Conservation (phyloP, 768 basidiomycete genomes). For the Cyclocybe aegerita region DNA sequence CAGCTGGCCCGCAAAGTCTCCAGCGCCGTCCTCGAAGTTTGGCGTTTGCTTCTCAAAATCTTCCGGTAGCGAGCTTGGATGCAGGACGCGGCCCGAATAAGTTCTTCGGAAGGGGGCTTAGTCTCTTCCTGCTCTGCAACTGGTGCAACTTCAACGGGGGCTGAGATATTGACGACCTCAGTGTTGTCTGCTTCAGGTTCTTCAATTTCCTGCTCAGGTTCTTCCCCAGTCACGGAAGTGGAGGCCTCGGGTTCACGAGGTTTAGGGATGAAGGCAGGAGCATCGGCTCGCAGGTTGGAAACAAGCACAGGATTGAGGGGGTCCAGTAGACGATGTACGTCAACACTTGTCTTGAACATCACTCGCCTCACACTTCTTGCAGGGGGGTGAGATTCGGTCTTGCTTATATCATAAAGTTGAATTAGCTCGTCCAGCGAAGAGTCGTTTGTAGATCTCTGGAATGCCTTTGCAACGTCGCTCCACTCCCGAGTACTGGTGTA, state of each 20-base stretch:
- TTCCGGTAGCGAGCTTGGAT: conserved; percentile 12
- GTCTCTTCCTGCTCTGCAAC: conserved; percentile 8
- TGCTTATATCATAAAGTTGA: conserved; percentile 16
- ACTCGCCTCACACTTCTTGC: conserved; percentile 14
- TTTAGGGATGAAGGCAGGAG: conserved; percentile 18
- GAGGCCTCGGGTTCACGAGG: conserved; percentile 1
- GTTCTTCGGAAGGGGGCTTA: conserved; percentile 10
- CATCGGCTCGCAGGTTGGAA: conserved; percentile 16
- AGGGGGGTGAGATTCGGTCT: neutral
- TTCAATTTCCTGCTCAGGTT: conserved; percentile 14
- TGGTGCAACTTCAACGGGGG: conserved; percentile 12
- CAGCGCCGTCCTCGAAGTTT: conserved; percentile 6
- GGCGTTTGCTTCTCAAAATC: conserved; percentile 3
- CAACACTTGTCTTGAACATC: conserved; percentile 14
- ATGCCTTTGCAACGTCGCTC: conserved; percentile 6
- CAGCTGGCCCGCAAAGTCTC: conserved; percentile 7
- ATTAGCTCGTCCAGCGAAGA: conserved; percentile 21
- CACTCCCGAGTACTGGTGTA: conserved; percentile 14
- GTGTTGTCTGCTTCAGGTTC: conserved; percentile 21
- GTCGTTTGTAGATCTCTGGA: conserved; percentile 9
- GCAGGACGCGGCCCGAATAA: conserved; percentile 7
- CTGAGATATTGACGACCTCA: conserved; percentile 16
- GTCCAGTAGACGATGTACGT: conserved; percentile 14
- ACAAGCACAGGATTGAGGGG: neutral
- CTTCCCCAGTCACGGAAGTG: conserved; percentile 1